Base-by-base conservation (phyloP, 169 alveolate species). In the Besnoitia besnoiti region DNA sequence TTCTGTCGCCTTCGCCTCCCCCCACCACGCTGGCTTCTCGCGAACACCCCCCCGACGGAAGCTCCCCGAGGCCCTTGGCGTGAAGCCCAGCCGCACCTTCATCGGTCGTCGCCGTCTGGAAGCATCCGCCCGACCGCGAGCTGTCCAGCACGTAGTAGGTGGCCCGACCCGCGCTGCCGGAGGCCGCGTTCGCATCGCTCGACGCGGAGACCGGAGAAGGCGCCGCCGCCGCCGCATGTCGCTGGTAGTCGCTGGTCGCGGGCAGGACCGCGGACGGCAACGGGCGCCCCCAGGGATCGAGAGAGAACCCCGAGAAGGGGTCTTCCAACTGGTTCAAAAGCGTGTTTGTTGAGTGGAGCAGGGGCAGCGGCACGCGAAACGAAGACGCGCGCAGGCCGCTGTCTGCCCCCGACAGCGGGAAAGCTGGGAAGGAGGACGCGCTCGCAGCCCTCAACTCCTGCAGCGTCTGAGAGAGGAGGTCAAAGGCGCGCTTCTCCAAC, bases 291-390 rank as follows among this genome's bases (percentile, higher is more conserved):
- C 12, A 55, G 67, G 67, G 67, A 19, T 55, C 67, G 30, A 55
- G 67, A n/a, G 67, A 5, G 67, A 55, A 10, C 24, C 67, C 67
- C 67, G 67, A 55, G 21, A 77, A 77, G 16, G 87, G 87, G 55
- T 77, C 87, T 42, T 44, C 61, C 55, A 77, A 12, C 59, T 37
- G 59, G 55, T 19, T 3, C 49, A 77, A 35, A 14, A 44, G 55
- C 14, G 21, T 77, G 55, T 39, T 44, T 7, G 87, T 39, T 12
- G 35, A 55, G 49, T 39, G 87, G n/a, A 67, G 42, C 40, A 67
- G 80, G 24, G 80, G 42, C 42, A 35, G 46, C 39, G 80, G 39
- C 24, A 67, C 44, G 21, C 14, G 19, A n/a, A 35, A 30, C 39
- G 80, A 67, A 8, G 44, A 42, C 76, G 76, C 19, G 19, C 62